A percentile compares a stretch with the other conserved stretches of the same genome.
These are phyloP conservation scores for Lichtheimia ramosa DNA, from an alignment of 371 early-diverging fungal species.

Conservation along the genomic window DNA sequence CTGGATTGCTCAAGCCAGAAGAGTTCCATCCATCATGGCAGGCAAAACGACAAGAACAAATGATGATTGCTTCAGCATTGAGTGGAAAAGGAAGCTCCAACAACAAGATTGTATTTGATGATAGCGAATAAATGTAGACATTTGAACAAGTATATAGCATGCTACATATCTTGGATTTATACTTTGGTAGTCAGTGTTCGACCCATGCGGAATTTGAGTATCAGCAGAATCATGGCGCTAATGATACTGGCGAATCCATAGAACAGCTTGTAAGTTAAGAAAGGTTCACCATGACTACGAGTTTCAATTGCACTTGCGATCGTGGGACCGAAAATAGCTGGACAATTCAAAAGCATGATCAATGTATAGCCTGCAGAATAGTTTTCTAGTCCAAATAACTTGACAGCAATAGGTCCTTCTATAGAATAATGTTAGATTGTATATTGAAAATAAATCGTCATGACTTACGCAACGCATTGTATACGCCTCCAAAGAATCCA, in stretches of 20 bases:
- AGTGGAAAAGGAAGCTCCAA: constrained; percentile 34
- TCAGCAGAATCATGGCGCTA: background rate
- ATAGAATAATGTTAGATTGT: background rate
- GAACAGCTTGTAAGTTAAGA: constrained; percentile 19
- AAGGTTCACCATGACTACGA: constrained; percentile 5
- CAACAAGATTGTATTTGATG: constrained; percentile 47
- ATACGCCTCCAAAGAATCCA: constrained; percentile 22
- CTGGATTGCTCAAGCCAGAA: background rate
- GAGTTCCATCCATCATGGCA: constrained; percentile 52
- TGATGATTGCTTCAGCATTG: constrained; percentile 48
- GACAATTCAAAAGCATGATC: constrained; percentile 11
- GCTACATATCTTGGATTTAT: background rate
- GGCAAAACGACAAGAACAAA: constrained; percentile 47
- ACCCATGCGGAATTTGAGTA: constrained; percentile 1
- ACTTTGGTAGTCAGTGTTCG: background rate
- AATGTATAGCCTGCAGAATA: constrained; percentile 17
- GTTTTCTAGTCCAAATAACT: constrained; percentile 18
- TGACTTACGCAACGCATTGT: constrained; percentile 12
- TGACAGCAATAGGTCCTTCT: constrained; percentile 10
- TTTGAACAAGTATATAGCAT: too few relatives aligned
- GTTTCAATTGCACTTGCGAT: constrained; percentile 23
- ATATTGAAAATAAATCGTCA: too few relatives aligned
- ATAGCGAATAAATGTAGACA: constrained; percentile 1
- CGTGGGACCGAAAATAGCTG: constrained; percentile 19
- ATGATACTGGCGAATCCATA: constrained; percentile 11